phyloP scores from a whole-genome alignment of 2,329 filamentous ascomycete genomes.

The Didymella keratinophila region DNA sequence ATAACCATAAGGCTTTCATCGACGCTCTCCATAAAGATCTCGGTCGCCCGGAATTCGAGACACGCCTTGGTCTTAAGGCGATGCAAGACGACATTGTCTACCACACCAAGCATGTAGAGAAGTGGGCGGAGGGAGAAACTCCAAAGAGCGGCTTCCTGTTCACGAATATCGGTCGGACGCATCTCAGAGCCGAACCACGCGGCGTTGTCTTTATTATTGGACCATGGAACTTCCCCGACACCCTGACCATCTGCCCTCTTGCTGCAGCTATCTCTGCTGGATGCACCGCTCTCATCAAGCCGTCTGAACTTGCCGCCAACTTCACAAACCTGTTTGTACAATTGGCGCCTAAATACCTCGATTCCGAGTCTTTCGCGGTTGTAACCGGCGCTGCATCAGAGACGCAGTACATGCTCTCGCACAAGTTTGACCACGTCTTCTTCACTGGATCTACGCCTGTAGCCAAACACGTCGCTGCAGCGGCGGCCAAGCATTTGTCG shows the following conservation, averaged over 20 bases:
- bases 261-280: slow-evolving; percentile 12
- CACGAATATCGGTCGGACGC: not conserved
- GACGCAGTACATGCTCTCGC: slow-evolving; percentile 6
- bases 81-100: not conserved
- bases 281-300: slow-evolving; percentile 8
- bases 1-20: slow-evolving; percentile 2
- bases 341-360: not conserved
- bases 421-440: slow-evolving; percentile 5
- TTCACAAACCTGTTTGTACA: not conserved
- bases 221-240: slow-evolving; percentile 5
- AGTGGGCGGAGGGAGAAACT: not conserved
- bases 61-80: not conserved
- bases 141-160: slow-evolving; percentile 1
- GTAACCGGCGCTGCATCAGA: slow-evolving; percentile 4
- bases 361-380: not conserved
- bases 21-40: not conserved
- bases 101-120: not conserved
- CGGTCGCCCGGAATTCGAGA: not conserved
- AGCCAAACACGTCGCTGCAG: slow-evolving; percentile 4
- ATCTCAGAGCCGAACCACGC: slow-evolving; percentile 5
- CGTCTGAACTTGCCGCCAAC: slow-evolving; percentile 3
- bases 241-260: not conserved
- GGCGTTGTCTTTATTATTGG: slow-evolving; percentile 3
- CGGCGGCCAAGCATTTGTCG: slow-evolving; percentile 1
- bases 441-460: slow-evolving; percentile 6